phyloP scores from a whole-genome alignment of 179 eudicot genomes.

The Beta lomatogona region DNA sequence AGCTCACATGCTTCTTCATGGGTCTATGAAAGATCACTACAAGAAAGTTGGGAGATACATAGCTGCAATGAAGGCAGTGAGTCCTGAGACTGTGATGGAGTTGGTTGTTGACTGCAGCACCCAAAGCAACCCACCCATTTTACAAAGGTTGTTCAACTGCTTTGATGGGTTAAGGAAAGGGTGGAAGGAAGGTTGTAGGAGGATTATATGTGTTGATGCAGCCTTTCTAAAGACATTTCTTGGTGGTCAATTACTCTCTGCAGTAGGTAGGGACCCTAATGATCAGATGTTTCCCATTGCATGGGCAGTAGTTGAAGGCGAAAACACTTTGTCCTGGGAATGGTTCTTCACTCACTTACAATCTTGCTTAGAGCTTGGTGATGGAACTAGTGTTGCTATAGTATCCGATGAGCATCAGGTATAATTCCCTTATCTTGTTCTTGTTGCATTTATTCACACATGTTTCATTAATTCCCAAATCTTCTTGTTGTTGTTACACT shows the following conservation, averaged over 20 bases:
- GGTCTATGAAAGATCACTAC: not conserved
- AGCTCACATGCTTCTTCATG: not conserved
- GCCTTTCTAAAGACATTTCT: not conserved
- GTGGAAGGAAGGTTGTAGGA: not conserved
- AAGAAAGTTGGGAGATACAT: not conserved
- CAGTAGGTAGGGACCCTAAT: not conserved
- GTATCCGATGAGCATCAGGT: conserved; percentile 12
- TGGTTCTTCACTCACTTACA: not conserved
- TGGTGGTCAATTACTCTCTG: not conserved
- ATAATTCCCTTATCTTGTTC: not conserved
- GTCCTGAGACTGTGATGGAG: not conserved
- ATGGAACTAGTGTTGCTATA: not conserved
- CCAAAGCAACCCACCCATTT: not conserved
- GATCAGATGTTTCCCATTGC: conserved; percentile 9
- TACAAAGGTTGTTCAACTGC: not conserved
- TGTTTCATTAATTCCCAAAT: no score
- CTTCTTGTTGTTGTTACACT: no score
- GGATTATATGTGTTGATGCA: not conserved
- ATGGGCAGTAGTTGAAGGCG: not conserved
- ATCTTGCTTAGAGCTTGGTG: no score
- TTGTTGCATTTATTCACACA: not conserved
- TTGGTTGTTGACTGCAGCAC: not conserved
- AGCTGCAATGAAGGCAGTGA: not conserved
- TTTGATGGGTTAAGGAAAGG: not conserved
- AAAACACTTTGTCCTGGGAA: not conserved